These are phyloP conservation scores for Tuber indicum DNA, from an alignment of 495 filamentous ascomycete species.

Conservation along the genomic window DNA sequence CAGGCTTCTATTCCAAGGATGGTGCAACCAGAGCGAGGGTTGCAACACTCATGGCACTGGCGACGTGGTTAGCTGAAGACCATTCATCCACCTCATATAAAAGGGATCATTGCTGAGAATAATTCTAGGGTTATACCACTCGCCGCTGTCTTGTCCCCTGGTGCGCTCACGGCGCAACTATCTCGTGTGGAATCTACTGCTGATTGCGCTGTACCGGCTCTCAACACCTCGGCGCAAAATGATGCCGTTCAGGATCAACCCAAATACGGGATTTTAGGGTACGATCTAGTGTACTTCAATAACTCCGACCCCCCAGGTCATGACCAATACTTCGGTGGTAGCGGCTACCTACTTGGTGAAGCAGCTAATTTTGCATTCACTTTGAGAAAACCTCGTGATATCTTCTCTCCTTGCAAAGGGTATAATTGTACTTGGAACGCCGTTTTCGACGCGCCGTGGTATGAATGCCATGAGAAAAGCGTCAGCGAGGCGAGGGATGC, in stretches of 20 bases:
- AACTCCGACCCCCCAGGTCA: constrained; percentile 14
- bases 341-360: neutral
- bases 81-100: neutral
- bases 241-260: constrained; percentile 24
- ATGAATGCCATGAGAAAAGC: constrained; percentile 41
- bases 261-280: constrained; percentile 29
- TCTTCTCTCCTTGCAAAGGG: constrained; percentile 33
- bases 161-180: neutral
- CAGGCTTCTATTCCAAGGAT: constrained; percentile 24
- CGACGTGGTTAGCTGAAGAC: constrained; percentile 28
- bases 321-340: neutral
- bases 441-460: constrained; percentile 43
- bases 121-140: neutral
- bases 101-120: neutral
- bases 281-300: constrained; percentile 41
- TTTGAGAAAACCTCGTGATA: neutral
- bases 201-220: neutral
- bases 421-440: constrained; percentile 44
- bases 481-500: neutral
- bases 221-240: constrained; percentile 22
- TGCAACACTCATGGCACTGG: constrained; percentile 40
- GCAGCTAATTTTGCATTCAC: neutral
- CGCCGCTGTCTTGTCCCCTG: neutral
- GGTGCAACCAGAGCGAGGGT: constrained; percentile 36
- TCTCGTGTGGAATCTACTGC: neutral